Base-by-base conservation (phyloP, 2,329 filamentous ascomycete species). In the Ophiostoma sp. region DNA sequence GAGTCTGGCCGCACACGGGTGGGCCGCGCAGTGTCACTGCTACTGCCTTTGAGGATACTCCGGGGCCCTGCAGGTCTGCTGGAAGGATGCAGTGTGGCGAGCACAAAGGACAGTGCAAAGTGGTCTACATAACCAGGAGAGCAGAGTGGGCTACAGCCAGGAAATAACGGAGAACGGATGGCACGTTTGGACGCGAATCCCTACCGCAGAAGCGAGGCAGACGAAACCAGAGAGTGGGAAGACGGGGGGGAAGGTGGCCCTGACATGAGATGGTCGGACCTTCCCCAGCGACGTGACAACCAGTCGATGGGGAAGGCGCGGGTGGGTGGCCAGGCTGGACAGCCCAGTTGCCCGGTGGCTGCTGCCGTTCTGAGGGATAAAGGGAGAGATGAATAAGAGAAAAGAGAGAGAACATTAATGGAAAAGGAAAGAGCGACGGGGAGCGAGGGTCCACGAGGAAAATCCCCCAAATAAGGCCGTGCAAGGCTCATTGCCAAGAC, bases 241-340 rank as follows among this genome's bases (percentile, higher is more conserved):
- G 60, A 63, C n/a, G 40, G 63, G 63, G 41, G 41, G 42, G 16
- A 18, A 64, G 62, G 41, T 44, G 18, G 62, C 66, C 63, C 62
- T 47, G 45, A 64, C 60, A 63, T 42, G 60, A 42, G 38, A 63
- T n/a, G 40, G 64, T 66, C 58, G 66, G 69, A 65, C 66, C 58
- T 66, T 42, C 55, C 64, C 63, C 42, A 63, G 49, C 64, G 64
- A 65, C 64, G 52, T 44, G 44, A 62, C 62, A 66, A 36, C 68
- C 68, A 69, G 68, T 69, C 38, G 65, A 16, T 58, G 36, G 40
- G 68, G 65, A 40, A 65, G 44, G 62, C 60, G 52, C 52, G 68
- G 55, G 44, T 41, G 36, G 52, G 65, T 67, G 44, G 52, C 40
- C 42, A 47, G 45, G 41, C 41, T 52, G 38, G n/a, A n/a, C 64